Evolutionary conservation across 768 basidiomycete genomes (phyloP).

Genomic region (Kwoniella pini): DNA sequence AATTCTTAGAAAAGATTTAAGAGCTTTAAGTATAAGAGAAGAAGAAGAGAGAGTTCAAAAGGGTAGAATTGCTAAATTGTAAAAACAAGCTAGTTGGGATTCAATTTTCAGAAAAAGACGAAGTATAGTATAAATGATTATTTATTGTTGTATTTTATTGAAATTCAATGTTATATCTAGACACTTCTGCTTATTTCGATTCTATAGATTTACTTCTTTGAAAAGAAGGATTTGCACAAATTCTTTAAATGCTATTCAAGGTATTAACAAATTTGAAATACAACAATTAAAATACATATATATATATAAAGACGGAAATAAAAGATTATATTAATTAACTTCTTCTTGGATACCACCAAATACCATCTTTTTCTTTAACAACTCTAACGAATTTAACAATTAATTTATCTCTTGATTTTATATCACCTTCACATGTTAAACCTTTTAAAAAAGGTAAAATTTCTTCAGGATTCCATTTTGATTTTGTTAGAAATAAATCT

Average conservation of each 20-base stretch:
- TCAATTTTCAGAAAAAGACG: neutral
- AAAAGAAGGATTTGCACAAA: too few relatives aligned
- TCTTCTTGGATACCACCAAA: constrained; percentile 65
- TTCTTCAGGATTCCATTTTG: constrained; percentile 65
- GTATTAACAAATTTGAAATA: too few relatives aligned
- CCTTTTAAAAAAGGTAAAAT: constrained; percentile 79
- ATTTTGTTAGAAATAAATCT: constrained; percentile 71
- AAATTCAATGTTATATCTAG: too few relatives aligned
- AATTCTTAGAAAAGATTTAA: constrained; percentile 75
- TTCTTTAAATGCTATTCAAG: too few relatives aligned
- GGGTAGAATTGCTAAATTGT: constrained; percentile 33
- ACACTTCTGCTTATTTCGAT: too few relatives aligned
- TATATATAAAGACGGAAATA: too few relatives aligned
- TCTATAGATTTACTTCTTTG: too few relatives aligned
- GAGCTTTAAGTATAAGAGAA: constrained; percentile 68
- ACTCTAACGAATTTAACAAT: constrained; percentile 82
- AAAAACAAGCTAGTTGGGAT: too few relatives aligned
- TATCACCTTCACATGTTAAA: constrained; percentile 67
- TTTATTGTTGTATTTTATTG: neutral
- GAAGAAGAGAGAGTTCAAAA: constrained; percentile 24
- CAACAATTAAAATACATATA: too few relatives aligned
- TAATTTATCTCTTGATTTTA: constrained; percentile 83
- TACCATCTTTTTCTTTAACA: constrained; percentile 62
- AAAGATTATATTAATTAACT: constrained; percentile 16
- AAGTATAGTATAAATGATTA: neutral